A percentile compares a stretch with the other conserved stretches of the same genome.
These are phyloP conservation scores for Forsythia viridissima DNA, from an alignment of 257 asterid genomes.

Conservation along the genomic window DNA sequence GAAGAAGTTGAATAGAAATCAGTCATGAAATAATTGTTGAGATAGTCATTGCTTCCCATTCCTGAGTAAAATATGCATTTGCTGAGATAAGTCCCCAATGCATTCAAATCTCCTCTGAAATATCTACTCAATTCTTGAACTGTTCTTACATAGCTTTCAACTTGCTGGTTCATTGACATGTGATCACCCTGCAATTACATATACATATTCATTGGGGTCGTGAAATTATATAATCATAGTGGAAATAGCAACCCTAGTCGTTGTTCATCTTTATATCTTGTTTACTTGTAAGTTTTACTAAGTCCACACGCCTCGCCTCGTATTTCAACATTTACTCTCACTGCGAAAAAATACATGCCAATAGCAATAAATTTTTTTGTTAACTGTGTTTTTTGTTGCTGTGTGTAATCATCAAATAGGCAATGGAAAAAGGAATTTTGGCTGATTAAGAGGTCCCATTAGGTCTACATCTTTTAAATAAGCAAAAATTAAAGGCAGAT, in stretches of 20 bases:
- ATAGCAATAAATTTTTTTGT: too few relatives aligned
- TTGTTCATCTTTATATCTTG: not conserved
- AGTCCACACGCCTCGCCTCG: too few relatives aligned
- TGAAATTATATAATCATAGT: too few relatives aligned
- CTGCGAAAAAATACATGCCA: too few relatives aligned
- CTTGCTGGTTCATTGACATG: slow-evolving; percentile 73
- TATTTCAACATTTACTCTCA: too few relatives aligned
- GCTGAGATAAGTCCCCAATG: slow-evolving; percentile 60
- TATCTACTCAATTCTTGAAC: slow-evolving; percentile 56
- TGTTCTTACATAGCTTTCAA: slow-evolving; percentile 57
- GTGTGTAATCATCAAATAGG: too few relatives aligned
- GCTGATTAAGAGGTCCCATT: too few relatives aligned
- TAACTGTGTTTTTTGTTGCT: too few relatives aligned
- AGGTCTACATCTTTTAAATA: too few relatives aligned
- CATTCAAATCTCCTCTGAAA: slow-evolving; percentile 56
- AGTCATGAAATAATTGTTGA: slow-evolving; percentile 84
- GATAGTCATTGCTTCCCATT: slow-evolving; percentile 90
- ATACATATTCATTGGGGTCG: not conserved
- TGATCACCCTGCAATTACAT: slow-evolving; percentile 64
- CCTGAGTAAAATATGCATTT: slow-evolving; percentile 77
- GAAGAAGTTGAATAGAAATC: slow-evolving; percentile 62
- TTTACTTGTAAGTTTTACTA: too few relatives aligned
- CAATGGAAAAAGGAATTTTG: too few relatives aligned
- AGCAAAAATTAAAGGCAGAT: too few relatives aligned
- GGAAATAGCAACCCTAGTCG: not conserved